Percentiles rank a stretch among this genome's conserved stretches.
Evolutionary conservation across 2,329 filamentous ascomycete genomes (phyloP).

Genomic region (Ascochyta koolunga): DNA sequence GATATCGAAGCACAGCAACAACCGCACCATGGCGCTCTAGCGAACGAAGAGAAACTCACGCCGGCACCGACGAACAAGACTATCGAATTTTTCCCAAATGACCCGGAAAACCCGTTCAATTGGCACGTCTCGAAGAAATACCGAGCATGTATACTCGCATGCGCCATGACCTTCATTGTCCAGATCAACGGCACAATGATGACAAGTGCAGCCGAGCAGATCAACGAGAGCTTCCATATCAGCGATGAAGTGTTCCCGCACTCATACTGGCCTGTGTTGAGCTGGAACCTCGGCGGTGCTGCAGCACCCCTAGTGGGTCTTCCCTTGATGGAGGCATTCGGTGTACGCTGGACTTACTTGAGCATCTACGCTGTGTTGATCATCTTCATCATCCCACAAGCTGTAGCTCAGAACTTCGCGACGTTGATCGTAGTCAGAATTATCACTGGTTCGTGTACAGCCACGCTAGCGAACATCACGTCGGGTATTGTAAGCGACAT

Average conservation of each 20-base stretch:
- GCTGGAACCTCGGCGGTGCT: slow-evolving; percentile 53
- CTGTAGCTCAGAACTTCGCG: slow-evolving; percentile 53
- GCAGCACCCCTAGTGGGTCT: slow-evolving; percentile 50
- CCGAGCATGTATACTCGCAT: slow-evolving; percentile 50
- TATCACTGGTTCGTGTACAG: slow-evolving; percentile 53
- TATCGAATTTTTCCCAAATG: slow-evolving; percentile 28
- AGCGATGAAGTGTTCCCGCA: slow-evolving; percentile 49
- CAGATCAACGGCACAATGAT: slow-evolving; percentile 43
- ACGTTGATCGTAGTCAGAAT: slow-evolving; percentile 53
- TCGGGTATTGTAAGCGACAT: slow-evolving; percentile 45
- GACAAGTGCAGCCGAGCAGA: slow-evolving; percentile 42
- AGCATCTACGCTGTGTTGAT: slow-evolving; percentile 50
- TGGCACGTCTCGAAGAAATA: slow-evolving; percentile 52
- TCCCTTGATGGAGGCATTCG: slow-evolving; percentile 54
- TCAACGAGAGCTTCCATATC: slow-evolving; percentile 49
- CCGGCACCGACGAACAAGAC: slow-evolving; percentile 5
- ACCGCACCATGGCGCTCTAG: neutral
- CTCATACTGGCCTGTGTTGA: slow-evolving; percentile 50
- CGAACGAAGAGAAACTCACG: neutral
- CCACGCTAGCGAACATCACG: slow-evolving; percentile 51
- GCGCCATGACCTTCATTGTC: slow-evolving; percentile 49
- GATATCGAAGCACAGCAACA: neutral
- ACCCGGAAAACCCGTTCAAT: slow-evolving; percentile 49
- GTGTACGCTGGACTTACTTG: slow-evolving; percentile 53
- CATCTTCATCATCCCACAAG: slow-evolving; percentile 51